phyloP scores from a whole-genome alignment of 2,329 filamentous ascomycete genomes.

The Trichoderma lentiforme region DNA sequence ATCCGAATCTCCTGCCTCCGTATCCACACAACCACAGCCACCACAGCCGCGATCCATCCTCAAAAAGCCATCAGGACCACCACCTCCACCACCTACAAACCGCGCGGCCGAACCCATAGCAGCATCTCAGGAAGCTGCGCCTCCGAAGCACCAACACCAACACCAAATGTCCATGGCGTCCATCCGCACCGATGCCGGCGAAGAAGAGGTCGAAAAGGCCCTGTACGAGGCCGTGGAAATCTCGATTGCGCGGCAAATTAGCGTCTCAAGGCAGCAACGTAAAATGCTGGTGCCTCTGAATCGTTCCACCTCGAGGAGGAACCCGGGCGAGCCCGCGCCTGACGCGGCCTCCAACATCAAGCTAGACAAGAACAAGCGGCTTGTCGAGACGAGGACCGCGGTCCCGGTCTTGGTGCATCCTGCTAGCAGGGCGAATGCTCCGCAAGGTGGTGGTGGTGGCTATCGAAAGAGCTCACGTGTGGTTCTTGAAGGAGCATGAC shows the following conservation, averaged over 20 bases:
- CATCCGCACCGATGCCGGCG: neutral
- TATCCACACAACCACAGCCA: neutral
- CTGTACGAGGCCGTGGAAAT: constrained; percentile 56
- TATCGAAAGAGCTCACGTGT: constrained; percentile 53
- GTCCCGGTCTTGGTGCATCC: constrained; percentile 47
- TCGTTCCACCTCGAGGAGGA: constrained; percentile 27
- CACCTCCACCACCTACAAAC: neutral
- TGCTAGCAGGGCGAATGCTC: constrained; percentile 28
- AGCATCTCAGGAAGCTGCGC: neutral
- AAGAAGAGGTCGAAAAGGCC: constrained; percentile 28
- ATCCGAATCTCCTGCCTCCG: neutral
- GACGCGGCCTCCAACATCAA: constrained; percentile 5
- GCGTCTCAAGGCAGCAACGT: constrained; percentile 59
- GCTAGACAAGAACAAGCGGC: constrained; percentile 26
- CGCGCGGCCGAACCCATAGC: neutral
- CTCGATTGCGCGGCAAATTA: constrained; percentile 67
- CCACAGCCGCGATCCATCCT: constrained; percentile 3
- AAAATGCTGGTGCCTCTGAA: constrained; percentile 56
- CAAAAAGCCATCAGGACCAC: constrained; percentile 6
- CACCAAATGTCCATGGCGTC: neutral
- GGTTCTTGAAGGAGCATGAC: constrained; percentile 44
- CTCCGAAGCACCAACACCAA: neutral
- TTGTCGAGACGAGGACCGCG: constrained; percentile 38
- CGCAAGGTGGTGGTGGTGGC: constrained; percentile 33
- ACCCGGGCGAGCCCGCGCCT: neutral